phyloP scores from a whole-genome alignment of 306 rosid species.

The Leucaena leucocephala region DNA sequence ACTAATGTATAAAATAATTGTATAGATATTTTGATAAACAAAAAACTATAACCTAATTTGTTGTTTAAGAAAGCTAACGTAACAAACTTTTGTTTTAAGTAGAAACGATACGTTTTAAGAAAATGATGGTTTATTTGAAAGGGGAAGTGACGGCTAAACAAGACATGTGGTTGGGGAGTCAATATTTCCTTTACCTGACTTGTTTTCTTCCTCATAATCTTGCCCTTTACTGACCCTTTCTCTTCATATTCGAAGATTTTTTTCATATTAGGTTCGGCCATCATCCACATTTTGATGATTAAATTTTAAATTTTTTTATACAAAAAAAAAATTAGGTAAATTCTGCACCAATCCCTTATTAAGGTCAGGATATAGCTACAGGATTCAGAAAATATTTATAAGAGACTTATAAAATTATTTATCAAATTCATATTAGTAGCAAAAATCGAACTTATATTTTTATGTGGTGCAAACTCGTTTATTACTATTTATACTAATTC shows the following conservation, averaged over 20 bases:
- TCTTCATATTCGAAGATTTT: neutral
- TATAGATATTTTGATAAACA: neutral
- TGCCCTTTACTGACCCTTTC: neutral
- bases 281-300: neutral
- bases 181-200: neutral
- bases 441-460: too few species aligned
- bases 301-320: too few species aligned
- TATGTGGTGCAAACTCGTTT: too few species aligned
- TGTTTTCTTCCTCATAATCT: neutral
- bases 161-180: neutral
- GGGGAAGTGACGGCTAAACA: slow-evolving; percentile 34
- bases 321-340: too few species aligned
- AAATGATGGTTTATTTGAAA: slow-evolving; percentile 6
- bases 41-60: neutral
- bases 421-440: too few species aligned
- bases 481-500: too few species aligned
- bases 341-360: too few species aligned
- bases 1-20: neutral
- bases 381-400: too few species aligned
- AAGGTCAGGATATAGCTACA: too few species aligned
- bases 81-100: neutral
- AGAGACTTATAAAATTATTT: too few species aligned
- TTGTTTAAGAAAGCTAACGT: neutral
- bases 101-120: neutral
- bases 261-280: neutral